These are phyloP conservation scores for Porphyrellus cyaneotinctus DNA, from an alignment of 768 basidiomycete genomes.

Conservation along the genomic window DNA sequence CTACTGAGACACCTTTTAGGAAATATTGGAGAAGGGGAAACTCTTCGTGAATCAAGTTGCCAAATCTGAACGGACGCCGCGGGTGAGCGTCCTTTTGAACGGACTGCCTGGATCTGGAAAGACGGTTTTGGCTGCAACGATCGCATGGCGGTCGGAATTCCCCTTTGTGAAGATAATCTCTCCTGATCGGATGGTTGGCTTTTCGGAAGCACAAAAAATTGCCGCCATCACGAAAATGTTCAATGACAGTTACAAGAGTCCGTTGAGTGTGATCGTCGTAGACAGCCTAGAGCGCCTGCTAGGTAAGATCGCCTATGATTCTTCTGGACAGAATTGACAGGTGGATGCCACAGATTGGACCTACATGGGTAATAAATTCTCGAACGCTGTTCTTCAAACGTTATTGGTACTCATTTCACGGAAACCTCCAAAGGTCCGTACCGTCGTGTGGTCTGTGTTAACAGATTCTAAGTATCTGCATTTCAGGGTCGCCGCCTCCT, in stretches of 20 bases:
- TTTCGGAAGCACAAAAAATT: conserved; percentile 89
- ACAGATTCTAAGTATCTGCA: conserved; percentile 8
- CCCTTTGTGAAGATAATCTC: conserved; percentile 98
- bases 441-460: neutral
- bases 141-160: conserved; percentile 89
- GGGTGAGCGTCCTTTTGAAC: conserved; percentile 86
- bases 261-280: conserved; percentile 91
- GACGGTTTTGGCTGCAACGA: conserved; percentile 90
- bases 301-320: conserved; percentile 46
- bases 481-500: conserved; percentile 83
- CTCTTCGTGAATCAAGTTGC: conserved; percentile 94
- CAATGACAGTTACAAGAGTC: conserved; percentile 95
- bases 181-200: conserved; percentile 96
- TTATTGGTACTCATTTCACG: conserved; percentile 84
- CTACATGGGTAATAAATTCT: conserved; percentile 94
- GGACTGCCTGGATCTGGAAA: conserved; percentile 92
- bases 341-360: conserved; percentile 73
- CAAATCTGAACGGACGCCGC: conserved; percentile 82
- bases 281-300: conserved; percentile 92
- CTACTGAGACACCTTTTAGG: conserved; percentile 41
- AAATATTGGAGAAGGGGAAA: conserved; percentile 79
- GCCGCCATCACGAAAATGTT: conserved; percentile 89
- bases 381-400: conserved; percentile 88
- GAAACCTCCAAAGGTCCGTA: conserved; percentile 82
- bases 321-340: conserved; percentile 4